Conservation (phyloP, 371 early-diverging fungal genomes). For the Phascolomyces articulosus region DNA sequence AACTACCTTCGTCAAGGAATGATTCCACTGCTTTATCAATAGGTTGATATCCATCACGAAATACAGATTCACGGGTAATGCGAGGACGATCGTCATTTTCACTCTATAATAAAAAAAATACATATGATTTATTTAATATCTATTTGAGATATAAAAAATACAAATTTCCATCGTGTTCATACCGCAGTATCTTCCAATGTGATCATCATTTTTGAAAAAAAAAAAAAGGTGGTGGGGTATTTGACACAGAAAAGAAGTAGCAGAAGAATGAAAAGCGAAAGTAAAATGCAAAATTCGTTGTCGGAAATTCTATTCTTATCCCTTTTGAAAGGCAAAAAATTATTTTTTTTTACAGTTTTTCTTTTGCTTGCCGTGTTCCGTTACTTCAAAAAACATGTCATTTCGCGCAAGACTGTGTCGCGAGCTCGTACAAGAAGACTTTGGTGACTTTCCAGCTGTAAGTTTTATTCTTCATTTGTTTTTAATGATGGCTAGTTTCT, state of each 20-base stretch:
- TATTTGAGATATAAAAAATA: neutral
- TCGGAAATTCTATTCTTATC: no score
- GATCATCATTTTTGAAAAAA: neutral
- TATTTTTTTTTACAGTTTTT: neutral
- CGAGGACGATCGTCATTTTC: conserved; percentile 8
- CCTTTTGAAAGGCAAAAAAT: no score
- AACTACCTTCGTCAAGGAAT: conserved; percentile 3
- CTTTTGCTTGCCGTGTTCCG: neutral
- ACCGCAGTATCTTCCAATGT: neutral
- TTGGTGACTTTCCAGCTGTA: conserved; percentile 50
- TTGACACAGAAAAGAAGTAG: neutral
- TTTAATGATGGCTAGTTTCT: neutral
- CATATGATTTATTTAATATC: neutral
- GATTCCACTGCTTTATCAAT: neutral
- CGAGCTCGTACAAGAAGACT: conserved; percentile 49
- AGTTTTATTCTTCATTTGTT: neutral
- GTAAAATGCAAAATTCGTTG: neutral
- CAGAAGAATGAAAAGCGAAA: neutral
- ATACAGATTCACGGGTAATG: conserved; percentile 8
- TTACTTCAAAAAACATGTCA: conserved; percentile 29
- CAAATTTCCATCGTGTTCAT: neutral
- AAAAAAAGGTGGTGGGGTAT: no score
- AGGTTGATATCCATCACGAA: neutral
- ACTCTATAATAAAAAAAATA: neutral
- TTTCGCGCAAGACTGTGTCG: conserved; percentile 45